Evolutionary conservation across 2,329 filamentous ascomycete genomes (phyloP), one percentile per base, ranked within the genome.

Genomic region (Phialophora chinensis): DNA sequence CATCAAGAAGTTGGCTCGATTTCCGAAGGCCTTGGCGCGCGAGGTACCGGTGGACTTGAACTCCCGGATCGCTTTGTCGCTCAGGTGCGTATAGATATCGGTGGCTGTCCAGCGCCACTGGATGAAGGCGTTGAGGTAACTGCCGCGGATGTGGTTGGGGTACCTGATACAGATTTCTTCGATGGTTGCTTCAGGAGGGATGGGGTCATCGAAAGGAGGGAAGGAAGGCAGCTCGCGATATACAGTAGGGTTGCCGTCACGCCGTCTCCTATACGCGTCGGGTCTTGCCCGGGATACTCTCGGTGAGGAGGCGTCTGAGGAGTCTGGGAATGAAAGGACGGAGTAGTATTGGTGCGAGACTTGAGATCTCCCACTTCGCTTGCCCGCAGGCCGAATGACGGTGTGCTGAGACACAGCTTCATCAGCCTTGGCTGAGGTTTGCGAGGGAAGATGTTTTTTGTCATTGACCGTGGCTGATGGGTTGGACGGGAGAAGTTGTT

Each of bases 121-220:
- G 55, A 70, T 59, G 54, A 70, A 70, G 17, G 68, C 59, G 23
- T 67, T 63, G 6, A 70, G 63, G 35, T 62, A 63, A 2, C 33
- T 42, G 1, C 68, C 68, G 14, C 60, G 60, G 14, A 70, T 17
- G 55, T 70, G 68, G 42, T 70, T 70, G 12, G 68, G 68, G 42
- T 70, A 70, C 20, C 10, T 27, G n/a, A 23, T n/a, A 50, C 68
- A 70, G 38, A 70, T 49, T 12, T 70, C 65, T 27, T 70, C 60
- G 10, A 70, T 44, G 1, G 68, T 57, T n/a, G 59, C 60, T 7
- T 63, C 35, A 12, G 49, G 42, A 6, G 68, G 65, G 20, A 68
- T 62, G 6, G 60, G 63, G 17, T 61, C 35, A 25, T 66, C 60
- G 44, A 66, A 68, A 4, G 8, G 14, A 11, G 63, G 66, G 44